Percentiles rank a stretch among this genome's conserved stretches.
phyloP scores from a whole-genome alignment of 2,329 filamentous ascomycete genomes.

The Pestalotiopsis sp. region DNA sequence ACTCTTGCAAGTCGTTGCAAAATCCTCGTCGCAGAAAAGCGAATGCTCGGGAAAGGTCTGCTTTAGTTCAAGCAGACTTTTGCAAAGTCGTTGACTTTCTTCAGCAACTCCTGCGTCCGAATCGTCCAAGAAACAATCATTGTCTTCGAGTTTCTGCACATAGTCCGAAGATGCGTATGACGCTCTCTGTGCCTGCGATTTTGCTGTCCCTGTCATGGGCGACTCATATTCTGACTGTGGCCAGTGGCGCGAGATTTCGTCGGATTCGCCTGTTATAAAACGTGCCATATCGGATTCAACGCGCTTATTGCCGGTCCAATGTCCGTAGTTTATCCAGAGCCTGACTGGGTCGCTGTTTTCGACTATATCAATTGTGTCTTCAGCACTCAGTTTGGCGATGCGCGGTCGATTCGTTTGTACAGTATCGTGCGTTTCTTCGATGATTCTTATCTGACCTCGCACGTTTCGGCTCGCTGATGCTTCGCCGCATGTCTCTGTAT shows the following conservation, averaged over 20 bases:
- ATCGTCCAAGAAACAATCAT: neutral
- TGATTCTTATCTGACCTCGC: neutral
- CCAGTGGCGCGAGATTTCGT: neutral
- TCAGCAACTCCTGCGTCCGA: neutral
- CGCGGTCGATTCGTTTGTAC: neutral
- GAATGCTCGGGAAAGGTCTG: neutral
- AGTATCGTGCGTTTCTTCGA: neutral
- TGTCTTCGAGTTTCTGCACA: neutral
- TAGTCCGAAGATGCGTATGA: neutral
- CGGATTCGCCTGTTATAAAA: too few relatives aligned
- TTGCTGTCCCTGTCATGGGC: neutral
- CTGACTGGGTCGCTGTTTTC: constrained; percentile 15
- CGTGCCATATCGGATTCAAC: constrained; percentile 34
- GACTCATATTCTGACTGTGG: neutral
- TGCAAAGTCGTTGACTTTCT: neutral
- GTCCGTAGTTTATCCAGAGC: constrained; percentile 22
- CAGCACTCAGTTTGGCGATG: neutral
- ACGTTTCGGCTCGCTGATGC: neutral
- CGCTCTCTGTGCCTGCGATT: neutral
- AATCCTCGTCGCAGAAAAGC: neutral
- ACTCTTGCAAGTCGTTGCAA: neutral
- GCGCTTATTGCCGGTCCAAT: constrained; percentile 27
- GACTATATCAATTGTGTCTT: neutral
- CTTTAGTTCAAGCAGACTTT: neutral
- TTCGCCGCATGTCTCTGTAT: neutral